Evolutionary conservation across 208 protist species (phyloP), one percentile per base, ranked within the genome.

Genomic region (Acanthamoeba triangularis): DNA sequence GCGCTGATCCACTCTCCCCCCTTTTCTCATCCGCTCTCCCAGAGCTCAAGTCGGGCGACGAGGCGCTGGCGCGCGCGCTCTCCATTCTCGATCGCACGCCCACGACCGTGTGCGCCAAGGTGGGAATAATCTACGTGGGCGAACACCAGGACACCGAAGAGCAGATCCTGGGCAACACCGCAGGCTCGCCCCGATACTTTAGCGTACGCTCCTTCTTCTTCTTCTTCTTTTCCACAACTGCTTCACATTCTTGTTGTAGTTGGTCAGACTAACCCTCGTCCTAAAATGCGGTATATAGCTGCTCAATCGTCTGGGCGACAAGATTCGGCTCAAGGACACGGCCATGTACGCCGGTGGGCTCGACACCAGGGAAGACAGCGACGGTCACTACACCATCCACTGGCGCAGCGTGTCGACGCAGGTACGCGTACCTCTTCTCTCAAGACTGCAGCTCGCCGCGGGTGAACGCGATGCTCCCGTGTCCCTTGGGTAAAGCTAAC

Each of bases 321-420:
- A 72, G 10, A 78, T 96, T 6, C 37, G 67, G 35, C 52, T 97
- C 25, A 92, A 96, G 47, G 67, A 94, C 3, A 78, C 92, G 0
- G 44, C 85, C 49, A 88, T 97, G 25, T 97, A 97, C 72, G 85
- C 95, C 20, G 96, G 96, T 44, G 96, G 96, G 20, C 65, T 97
- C 28, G 95, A 96, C 37, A 93, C 72, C 14, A 20, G 90, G 28
- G 63, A 94, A n/a, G 95, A 88, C 61, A 44, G 25, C 25, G 72
- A 93, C 61, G 72, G 76, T 11, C 33, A 78, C 28, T 72, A 88
- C 67, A 91, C 72, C 76, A 35, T 95, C 67, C 65, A 84, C 52
- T 91, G 80, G 93, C 65, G 93, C 8, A 95, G 52, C 61, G 52
- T 56, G 23, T 49, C 52, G 0, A 94, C 90, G 11, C 84, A 91